phyloP scores from a whole-genome alignment of 352 stramenopile species.

The Pythium grandisporangium region DNA sequence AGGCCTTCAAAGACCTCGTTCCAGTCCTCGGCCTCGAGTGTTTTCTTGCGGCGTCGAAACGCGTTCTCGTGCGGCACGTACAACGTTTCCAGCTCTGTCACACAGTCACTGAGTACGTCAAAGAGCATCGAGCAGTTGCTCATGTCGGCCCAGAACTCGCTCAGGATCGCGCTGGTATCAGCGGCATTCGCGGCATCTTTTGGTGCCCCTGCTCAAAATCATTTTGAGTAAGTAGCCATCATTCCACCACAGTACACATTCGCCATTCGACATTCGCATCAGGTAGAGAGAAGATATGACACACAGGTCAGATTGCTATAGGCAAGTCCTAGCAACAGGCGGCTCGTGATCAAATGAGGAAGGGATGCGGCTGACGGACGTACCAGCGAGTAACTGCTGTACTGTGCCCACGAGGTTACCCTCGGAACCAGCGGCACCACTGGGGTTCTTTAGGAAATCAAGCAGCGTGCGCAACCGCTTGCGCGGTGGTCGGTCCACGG shows the following conservation, averaged over 20 bases:
- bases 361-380: too few species aligned
- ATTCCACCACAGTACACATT: background rate
- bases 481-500: constrained; percentile 63
- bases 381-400: constrained; percentile 45
- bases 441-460: constrained; percentile 72
- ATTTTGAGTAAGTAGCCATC: background rate
- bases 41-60: constrained; percentile 79
- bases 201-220: constrained; percentile 10
- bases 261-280: too few species aligned
- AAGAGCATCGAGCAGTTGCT: constrained; percentile 67
- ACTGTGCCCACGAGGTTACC: constrained; percentile 64
- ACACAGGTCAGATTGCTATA: too few species aligned
- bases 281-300: too few species aligned
- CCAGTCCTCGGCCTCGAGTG: constrained; percentile 81
- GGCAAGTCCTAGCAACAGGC: too few species aligned
- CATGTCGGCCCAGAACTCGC: constrained; percentile 72
- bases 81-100: constrained; percentile 75
- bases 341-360: too few species aligned
- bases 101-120: constrained; percentile 68
- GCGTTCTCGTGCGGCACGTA: constrained; percentile 76
- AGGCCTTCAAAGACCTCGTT: constrained; percentile 84
- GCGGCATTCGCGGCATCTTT: constrained; percentile 29
- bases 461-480: constrained; percentile 79
- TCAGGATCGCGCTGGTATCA: constrained; percentile 38
- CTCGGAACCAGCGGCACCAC: constrained; percentile 17